Evolutionary conservation across 2,329 filamentous ascomycete genomes (phyloP), one percentile per base, ranked within the genome.

Genomic region (Sporothrix euskadiensis): DNA sequence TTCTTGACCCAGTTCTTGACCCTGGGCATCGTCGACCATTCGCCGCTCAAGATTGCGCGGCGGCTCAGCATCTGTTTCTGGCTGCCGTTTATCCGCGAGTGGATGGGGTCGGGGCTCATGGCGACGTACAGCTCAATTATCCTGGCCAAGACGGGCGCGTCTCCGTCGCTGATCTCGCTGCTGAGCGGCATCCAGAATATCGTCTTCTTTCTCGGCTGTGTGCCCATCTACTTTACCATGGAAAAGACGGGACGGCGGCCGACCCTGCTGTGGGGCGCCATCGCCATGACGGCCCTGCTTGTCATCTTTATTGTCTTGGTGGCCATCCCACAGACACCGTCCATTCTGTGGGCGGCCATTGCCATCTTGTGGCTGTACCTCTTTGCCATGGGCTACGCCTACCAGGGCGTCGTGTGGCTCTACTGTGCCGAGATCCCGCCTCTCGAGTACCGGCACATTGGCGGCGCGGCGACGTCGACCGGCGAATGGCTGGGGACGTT

Each of bases 371-470:
- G 30, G 30, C 49, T 69, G 16, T 41, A 41, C n/a, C 30, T 69
- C 30, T 22, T 57, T 32, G 8, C n/a, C 44, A 35, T 65, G 56
- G 41, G 44, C n/a, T 72, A 72, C 57, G 70, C 22, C 57, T 72
- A 41, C 14, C 57, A 65, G 44, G 70, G 44, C 26, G n/a, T n/a
- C 3, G 26, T 41, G 19, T 72, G 41, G 41, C n/a, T 72, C 12
- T 72, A 72, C 59, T 52, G 70, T n/a, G 14, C 44, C 26, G 70
- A 72, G 49, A 72, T 72, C 30, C n/a, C 70, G 9, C 70, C 70
- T 1, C 47, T 72, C 10, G 57, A 39, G 49, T 72, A 66, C 59
- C 56, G 70, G n/a, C 70, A 72, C 47, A 39, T 72, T 14, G 56
- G 57, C 57, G 70, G 57, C 30, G 70, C 70, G 4, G 41, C 44